Percentiles rank a stretch among this genome's conserved stretches.
phyloP scores from a whole-genome alignment of 768 basidiomycete genomes.

The Mycena crocata region DNA sequence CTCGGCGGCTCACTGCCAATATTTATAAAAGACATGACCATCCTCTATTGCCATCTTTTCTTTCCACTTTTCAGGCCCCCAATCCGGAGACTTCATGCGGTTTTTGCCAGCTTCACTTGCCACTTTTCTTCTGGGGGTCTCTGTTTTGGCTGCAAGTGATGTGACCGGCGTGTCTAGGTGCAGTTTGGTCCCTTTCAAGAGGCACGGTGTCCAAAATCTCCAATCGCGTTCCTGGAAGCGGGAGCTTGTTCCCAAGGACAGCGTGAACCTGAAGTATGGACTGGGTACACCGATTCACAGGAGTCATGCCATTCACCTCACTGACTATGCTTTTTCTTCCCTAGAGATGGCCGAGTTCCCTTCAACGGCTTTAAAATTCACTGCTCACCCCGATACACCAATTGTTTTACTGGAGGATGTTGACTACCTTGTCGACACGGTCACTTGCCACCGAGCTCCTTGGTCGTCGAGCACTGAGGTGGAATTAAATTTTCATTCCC shows the following conservation, averaged over 20 bases:
- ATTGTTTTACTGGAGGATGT: constrained; percentile 18
- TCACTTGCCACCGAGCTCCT: neutral
- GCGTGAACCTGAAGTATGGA: neutral
- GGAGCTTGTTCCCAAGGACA: neutral
- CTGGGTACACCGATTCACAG: neutral
- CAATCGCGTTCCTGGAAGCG: constrained; percentile 15
- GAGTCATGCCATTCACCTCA: neutral
- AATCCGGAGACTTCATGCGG: too few relatives aligned
- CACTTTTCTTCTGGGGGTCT: too few relatives aligned
- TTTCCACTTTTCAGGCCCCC: too few relatives aligned
- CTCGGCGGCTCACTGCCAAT: too few relatives aligned
- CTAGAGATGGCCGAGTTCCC: neutral
- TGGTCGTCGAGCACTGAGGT: neutral
- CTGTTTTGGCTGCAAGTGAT: too few relatives aligned
- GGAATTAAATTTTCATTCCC: constrained; percentile 4
- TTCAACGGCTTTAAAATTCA: constrained; percentile 15
- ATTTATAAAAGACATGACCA: too few relatives aligned
- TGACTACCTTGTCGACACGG: constrained; percentile 2
- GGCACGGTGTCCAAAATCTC: too few relatives aligned
- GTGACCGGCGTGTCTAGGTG: too few relatives aligned
- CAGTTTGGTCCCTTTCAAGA: too few relatives aligned
- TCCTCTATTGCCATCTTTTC: too few relatives aligned
- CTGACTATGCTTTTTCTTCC: neutral
- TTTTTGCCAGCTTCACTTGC: too few relatives aligned
- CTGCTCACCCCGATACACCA: neutral